Conservation (phyloP, 257 asterid species). For the Fraxinus excelsior region DNA sequence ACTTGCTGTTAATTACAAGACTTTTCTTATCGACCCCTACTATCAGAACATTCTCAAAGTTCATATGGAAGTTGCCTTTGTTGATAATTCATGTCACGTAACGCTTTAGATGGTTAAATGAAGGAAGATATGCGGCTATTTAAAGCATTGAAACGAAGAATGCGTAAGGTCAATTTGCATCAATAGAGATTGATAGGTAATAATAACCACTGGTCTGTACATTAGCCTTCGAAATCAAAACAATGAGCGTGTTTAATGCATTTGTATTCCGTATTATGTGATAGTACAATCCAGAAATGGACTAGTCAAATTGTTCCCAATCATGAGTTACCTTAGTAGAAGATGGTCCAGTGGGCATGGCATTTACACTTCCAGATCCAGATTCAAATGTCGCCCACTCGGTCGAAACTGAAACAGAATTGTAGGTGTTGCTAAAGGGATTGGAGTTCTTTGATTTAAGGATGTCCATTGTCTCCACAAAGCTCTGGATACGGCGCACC, state of each 20-base stretch:
- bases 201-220: background rate
- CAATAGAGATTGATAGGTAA: background rate
- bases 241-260: background rate
- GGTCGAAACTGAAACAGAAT: constrained; percentile 44
- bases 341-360: constrained; percentile 26
- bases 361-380: constrained; percentile 34
- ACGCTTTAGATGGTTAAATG: too few relatives aligned
- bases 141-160: background rate
- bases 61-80: too few relatives aligned
- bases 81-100: too few relatives aligned
- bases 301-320: constrained; percentile 68
- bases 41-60: too few relatives aligned
- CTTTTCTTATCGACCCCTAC: too few relatives aligned
- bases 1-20: too few relatives aligned
- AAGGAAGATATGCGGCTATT: too few relatives aligned
- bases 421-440: constrained; percentile 29
- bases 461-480: constrained; percentile 70
- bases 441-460: constrained; percentile 64
- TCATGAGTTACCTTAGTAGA: constrained; percentile 56
- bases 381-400: constrained; percentile 66
- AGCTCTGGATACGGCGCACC: constrained; percentile 86
- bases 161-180: background rate
- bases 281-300: constrained; percentile 8
- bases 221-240: background rate
- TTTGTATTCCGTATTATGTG: background rate